These are phyloP conservation scores for Euclidium syriacum DNA, from an alignment of 345 rosid genomes.

Conservation along the genomic window DNA sequence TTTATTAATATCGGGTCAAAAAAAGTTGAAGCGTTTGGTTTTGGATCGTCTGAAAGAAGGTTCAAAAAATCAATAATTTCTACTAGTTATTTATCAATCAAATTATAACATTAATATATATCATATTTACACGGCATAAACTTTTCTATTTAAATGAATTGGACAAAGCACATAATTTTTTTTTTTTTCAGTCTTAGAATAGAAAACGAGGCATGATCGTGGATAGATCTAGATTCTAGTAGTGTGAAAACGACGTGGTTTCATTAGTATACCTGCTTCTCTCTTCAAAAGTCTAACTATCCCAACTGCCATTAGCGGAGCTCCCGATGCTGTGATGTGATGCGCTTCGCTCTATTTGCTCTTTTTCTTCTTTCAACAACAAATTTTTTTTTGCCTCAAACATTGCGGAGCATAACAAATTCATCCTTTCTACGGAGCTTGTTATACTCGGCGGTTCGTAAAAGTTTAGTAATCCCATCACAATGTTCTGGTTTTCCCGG, in stretches of 20 bases:
- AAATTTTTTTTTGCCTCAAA: neutral
- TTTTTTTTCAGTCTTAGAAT: neutral
- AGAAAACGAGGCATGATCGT: neutral
- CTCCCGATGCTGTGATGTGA: constrained; percentile 23
- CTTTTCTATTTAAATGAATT: too few species aligned
- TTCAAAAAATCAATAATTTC: too few species aligned
- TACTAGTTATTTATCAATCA: too few species aligned
- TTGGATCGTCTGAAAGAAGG: too few species aligned
- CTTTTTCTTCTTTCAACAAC: neutral
- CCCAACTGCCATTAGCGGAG: constrained; percentile 30
- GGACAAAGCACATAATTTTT: neutral
- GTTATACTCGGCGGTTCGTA: neutral
- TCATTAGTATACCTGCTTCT: neutral
- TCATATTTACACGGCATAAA: too few species aligned
- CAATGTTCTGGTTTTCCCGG: constrained; percentile 4
- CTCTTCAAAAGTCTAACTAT: constrained; percentile 14
- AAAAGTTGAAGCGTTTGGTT: too few species aligned
- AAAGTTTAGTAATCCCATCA: neutral
- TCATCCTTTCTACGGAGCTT: neutral
- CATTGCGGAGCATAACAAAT: neutral
- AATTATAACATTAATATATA: too few species aligned
- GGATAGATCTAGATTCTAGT: neutral
- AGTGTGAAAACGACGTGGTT: neutral
- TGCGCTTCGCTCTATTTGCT: neutral
- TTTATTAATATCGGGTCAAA: too few species aligned